Percentiles rank a stretch among this genome's conserved stretches.
Evolutionary conservation across 2,329 filamentous ascomycete species (phyloP).

Genomic region (Blastomyces percursus): DNA sequence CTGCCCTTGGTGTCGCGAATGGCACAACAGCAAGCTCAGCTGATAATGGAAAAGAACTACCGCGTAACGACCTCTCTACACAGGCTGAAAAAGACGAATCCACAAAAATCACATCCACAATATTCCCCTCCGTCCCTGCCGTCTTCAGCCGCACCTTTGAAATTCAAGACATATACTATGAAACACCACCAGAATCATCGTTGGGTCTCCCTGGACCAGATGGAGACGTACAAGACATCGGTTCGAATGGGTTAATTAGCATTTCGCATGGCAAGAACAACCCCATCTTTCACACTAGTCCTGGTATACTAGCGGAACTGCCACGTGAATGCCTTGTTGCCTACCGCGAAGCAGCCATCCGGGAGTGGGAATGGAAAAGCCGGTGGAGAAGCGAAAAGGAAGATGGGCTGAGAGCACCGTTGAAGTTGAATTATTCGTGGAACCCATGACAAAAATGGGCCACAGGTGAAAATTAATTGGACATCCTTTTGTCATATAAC

Average conservation of each 20-base stretch:
- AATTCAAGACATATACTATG: slow-evolving; percentile 50
- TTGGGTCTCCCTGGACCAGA: slow-evolving; percentile 17
- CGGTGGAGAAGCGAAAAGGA: slow-evolving; percentile 61
- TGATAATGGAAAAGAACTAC: slow-evolving; percentile 10
- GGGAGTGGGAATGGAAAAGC: slow-evolving; percentile 61
- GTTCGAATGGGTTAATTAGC: slow-evolving; percentile 33
- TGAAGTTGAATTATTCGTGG: slow-evolving; percentile 32
- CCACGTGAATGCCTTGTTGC: slow-evolving; percentile 52
- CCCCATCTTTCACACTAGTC: slow-evolving; percentile 12
- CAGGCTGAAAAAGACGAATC: slow-evolving; percentile 13
- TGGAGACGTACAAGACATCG: slow-evolving; percentile 30
- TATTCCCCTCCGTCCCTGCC: slow-evolving; percentile 46
- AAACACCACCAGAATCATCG: slow-evolving; percentile 17
- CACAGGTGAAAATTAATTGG: not conserved
- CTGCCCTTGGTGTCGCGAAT: slow-evolving; percentile 24
- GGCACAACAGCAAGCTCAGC: slow-evolving; percentile 15
- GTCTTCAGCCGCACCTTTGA: slow-evolving; percentile 52
- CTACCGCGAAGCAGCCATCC: slow-evolving; percentile 55
- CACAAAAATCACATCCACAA: slow-evolving; percentile 19
- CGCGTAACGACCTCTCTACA: slow-evolving; percentile 8
- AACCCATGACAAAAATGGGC: slow-evolving; percentile 20
- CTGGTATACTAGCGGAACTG: slow-evolving; percentile 35
- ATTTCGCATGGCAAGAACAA: slow-evolving; percentile 20
- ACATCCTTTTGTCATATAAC: not conserved
- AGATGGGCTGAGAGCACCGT: slow-evolving; percentile 34